Conservation (phyloP, 148 eudicot genomes). For the Rhododendron vialii region DNA sequence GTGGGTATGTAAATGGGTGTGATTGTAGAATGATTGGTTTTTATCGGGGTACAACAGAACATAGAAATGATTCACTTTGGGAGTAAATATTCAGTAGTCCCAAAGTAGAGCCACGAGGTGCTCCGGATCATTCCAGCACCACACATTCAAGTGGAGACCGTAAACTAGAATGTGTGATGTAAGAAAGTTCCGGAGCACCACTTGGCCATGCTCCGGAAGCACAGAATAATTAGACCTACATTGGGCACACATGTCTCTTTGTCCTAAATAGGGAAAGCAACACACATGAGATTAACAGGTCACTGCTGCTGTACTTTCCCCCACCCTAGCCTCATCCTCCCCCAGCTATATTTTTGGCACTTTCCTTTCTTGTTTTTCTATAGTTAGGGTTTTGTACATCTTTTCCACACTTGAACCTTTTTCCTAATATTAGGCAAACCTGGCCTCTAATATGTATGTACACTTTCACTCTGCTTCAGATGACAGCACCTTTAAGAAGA, state of each 20-base stretch:
- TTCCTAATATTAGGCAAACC: background rate
- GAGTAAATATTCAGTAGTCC: background rate
- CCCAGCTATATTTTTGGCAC: background rate
- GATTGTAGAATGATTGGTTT: no score
- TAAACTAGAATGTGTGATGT: background rate
- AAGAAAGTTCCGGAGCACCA: background rate
- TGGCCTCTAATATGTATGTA: background rate
- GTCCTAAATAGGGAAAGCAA: background rate
- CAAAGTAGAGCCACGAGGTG: background rate
- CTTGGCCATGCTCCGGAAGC: background rate
- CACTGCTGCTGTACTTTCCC: background rate
- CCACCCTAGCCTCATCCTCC: background rate
- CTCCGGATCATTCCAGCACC: background rate
- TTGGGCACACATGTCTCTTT: background rate
- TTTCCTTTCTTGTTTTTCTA: background rate
- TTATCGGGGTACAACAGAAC: no score
- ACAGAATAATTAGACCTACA: background rate
- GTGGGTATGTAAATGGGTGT: no score
- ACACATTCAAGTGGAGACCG: no score
- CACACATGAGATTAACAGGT: background rate
- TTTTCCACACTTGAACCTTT: background rate
- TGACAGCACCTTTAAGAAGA: background rate
- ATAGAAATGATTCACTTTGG: no score
- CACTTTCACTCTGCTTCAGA: background rate
- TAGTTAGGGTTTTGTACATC: background rate